Base-by-base conservation (phyloP, 805 yeast genomes). In the Monosporozyma yasuniensis region DNA sequence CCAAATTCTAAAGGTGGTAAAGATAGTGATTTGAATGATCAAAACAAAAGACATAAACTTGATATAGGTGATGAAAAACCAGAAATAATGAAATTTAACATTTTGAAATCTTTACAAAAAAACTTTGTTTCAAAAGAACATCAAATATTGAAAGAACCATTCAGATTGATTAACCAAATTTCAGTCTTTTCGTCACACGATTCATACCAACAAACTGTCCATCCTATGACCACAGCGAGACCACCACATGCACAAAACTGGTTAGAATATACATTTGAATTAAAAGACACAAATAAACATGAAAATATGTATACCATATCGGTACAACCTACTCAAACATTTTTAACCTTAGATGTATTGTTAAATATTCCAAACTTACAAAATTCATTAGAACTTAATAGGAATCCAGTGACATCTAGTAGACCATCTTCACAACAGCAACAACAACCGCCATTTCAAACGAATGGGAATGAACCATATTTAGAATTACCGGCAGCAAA, bases 191-290 rank as follows among this genome's bases (percentile, higher is more conserved):
- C 68, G 2, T 63, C 68, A 0, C 52, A 57, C 38, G 54, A 52
- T 47, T 48, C 60, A 18, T 65, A 64, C 50, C 60, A 57, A 25
- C 64, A 64, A 42, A 59, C 65, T 11, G 56, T 61, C 10, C 59
- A 56, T 30, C 67, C 68, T 14, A 49, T 58, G 42, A 54, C 58
- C 22, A 66, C 64, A 19, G 50, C 64, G 12, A 59, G 61, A 46
- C 68, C 67, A 19, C 54, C 67, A 4, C 53, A 58, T 30, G 52
- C 52, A 34, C 67, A 62, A 47, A 56, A 60, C 34, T 65, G 67
- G 67, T 52, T 64, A 3, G 64, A 65, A 45, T 65, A 51, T 52
- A 55, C 55, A 16, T 64, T 65, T 44, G 53, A 54, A 22, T 64
- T 64, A 21, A 42, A 51, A n/a, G 55, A 57, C 6, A 37, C 60